Conservation (phyloP, 2,329 filamentous ascomycete genomes). For the Neurospora sp. region DNA sequence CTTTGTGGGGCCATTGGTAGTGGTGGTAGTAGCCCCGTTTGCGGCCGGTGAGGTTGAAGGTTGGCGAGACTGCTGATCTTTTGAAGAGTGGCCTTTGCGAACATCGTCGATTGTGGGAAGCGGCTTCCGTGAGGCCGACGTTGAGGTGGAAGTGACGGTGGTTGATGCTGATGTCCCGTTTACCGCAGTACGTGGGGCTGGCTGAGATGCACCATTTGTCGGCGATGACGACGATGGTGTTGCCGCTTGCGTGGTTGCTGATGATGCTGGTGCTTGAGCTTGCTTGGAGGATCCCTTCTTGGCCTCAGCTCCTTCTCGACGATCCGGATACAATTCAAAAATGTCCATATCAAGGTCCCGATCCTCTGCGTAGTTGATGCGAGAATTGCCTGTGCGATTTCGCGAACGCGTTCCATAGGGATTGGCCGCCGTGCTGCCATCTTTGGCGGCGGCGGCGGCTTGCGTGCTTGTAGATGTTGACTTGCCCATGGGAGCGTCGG, state of each 20-base stretch:
- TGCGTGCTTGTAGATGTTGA: conserved; percentile 36
- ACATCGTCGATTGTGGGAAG: conserved; percentile 26
- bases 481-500: conserved; percentile 33
- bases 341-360: conserved; percentile 79
- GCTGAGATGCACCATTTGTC: conserved; percentile 1
- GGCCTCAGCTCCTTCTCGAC: conserved; percentile 40
- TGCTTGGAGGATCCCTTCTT: conserved; percentile 42
- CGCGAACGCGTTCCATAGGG: conserved; percentile 90
- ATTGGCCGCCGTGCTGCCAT: conserved; percentile 45
- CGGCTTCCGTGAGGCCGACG: conserved; percentile 19
- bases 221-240: conserved; percentile 7
- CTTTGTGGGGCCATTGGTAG: conserved; percentile 34
- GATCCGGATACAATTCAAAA: conserved; percentile 57
- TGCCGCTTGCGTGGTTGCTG: conserved; percentile 6
- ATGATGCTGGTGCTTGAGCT: conserved; percentile 19
- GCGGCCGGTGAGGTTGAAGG: conserved; percentile 16
- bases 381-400: conserved; percentile 68
- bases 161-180: conserved; percentile 24
- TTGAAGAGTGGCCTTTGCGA: conserved; percentile 26
- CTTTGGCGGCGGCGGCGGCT: conserved; percentile 30
- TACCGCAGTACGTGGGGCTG: not conserved
- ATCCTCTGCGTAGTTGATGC: conserved; percentile 93
- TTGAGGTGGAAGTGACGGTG: conserved; percentile 24
- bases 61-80: conserved; percentile 20
- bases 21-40: conserved; percentile 24